Evolutionary conservation across 768 basidiomycete genomes (phyloP).

Genomic region (Brasilioporus rufonigricans): DNA sequence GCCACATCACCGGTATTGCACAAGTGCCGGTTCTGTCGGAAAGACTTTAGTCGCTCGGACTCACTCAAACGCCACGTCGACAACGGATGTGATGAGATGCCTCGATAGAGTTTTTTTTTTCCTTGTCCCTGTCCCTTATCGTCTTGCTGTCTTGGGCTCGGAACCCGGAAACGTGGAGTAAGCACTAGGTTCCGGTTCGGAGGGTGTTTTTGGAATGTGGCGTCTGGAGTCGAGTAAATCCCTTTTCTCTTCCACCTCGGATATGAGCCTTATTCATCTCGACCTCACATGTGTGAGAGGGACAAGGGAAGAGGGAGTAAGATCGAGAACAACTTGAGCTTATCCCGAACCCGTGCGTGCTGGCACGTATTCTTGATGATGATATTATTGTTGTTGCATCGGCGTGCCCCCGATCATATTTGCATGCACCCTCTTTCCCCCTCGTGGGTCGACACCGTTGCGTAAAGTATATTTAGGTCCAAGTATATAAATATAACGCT

Average conservation of each 20-base stretch:
- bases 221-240: slow-evolving; percentile 9
- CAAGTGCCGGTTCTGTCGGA: slow-evolving; percentile 69
- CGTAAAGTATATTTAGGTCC: slow-evolving; percentile 12
- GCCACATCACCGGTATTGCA: slow-evolving; percentile 61
- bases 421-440: background rate
- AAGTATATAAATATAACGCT: slow-evolving; percentile 13
- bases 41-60: slow-evolving; percentile 76
- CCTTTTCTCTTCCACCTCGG: slow-evolving; percentile 4
- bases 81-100: slow-evolving; percentile 74
- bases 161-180: slow-evolving; percentile 17
- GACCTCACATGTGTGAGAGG: slow-evolving; percentile 5
- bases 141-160: slow-evolving; percentile 6
- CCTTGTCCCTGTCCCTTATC: background rate
- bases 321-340: background rate
- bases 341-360: slow-evolving; percentile 3
- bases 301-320: background rate
- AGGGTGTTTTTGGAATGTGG: slow-evolving; percentile 11
- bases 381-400: slow-evolving; percentile 1
- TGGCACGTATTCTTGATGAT: background rate
- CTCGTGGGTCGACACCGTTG: background rate
- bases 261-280: slow-evolving; percentile 15
- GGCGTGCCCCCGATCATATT: slow-evolving; percentile 4
- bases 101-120: slow-evolving; percentile 30
- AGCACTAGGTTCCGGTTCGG: slow-evolving; percentile 9
- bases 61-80: slow-evolving; percentile 82